Evolutionary conservation across 1,284 basidiomycete genomes (phyloP).

Genomic region (Moesziomyces parantarcticus): DNA sequence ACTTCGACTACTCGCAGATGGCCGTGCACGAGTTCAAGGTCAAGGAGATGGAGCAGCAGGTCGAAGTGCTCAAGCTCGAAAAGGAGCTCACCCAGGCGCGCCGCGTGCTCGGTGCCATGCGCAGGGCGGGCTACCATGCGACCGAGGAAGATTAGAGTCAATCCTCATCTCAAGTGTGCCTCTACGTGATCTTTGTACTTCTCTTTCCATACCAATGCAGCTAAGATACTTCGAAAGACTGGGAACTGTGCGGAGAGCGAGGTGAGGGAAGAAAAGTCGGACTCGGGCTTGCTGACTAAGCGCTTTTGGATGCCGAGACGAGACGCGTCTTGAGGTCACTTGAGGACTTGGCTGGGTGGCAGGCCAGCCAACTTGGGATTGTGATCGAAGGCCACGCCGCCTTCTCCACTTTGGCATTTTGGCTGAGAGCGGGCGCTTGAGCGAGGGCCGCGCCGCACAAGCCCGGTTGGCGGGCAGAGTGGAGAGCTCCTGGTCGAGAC

Average conservation of each 20-base stretch:
- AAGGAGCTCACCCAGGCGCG: conserved; percentile 79
- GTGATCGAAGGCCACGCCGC: conserved; percentile 54
- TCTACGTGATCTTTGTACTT: neutral
- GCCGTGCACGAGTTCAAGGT: conserved; percentile 94
- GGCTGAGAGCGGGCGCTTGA: too few species aligned
- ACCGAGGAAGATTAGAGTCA: conserved; percentile 56
- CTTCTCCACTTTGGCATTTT: conserved; percentile 22
- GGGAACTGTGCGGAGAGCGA: neutral
- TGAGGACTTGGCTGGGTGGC: neutral
- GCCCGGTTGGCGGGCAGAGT: conserved; percentile 3
- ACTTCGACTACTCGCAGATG: conserved; percentile 91
- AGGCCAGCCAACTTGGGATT: conserved; percentile 1
- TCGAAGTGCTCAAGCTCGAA: conserved; percentile 94
- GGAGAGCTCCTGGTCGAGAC: neutral
- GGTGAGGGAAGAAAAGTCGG: neutral
- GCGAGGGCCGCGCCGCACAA: conserved; percentile 24
- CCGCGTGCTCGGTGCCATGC: conserved; percentile 64
- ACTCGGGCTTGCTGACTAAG: conserved; percentile 7
- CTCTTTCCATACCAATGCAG: neutral
- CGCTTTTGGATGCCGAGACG: neutral
- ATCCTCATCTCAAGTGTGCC: too few species aligned
- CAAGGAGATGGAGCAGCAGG: conserved; percentile 92
- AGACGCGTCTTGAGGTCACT: conserved; percentile 1
- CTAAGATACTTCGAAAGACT: conserved; percentile 3
- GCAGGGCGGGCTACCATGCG: conserved; percentile 64